Conservation (phyloP, 2,329 filamentous ascomycete genomes). For the Emmonsiellopsis sp. region DNA sequence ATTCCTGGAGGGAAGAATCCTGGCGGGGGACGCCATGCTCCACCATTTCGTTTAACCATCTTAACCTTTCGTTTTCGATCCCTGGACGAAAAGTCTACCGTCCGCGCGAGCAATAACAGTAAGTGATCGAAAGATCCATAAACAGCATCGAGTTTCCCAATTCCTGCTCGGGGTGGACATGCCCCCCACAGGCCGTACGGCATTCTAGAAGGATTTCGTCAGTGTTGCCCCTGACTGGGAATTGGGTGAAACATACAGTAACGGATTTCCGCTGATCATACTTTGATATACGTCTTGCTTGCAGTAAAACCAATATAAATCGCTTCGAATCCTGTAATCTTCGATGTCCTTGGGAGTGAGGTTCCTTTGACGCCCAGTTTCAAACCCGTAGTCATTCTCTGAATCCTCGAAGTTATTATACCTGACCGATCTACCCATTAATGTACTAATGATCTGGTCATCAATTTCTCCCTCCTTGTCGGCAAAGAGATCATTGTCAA, state of each 20-base stretch:
- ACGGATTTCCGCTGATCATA: constrained; percentile 71
- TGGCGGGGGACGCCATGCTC: constrained; percentile 45
- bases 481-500: constrained; percentile 33
- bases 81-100: constrained; percentile 66
- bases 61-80: constrained; percentile 72
- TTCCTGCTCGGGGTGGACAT: constrained; percentile 72
- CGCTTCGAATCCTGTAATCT: constrained; percentile 69
- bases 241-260: constrained; percentile 57
- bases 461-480: constrained; percentile 42
- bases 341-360: constrained; percentile 56
- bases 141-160: constrained; percentile 67
- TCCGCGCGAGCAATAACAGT: constrained; percentile 67
- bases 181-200: constrained; percentile 74
- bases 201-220: constrained; percentile 46
- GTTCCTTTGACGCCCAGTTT: constrained; percentile 19
- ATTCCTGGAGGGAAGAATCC: constrained; percentile 33
- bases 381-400: constrained; percentile 18
- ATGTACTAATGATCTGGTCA: constrained; percentile 46
- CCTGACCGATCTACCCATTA: constrained; percentile 48
- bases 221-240: constrained; percentile 11
- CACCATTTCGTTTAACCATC: constrained; percentile 50
- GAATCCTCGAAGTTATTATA: constrained; percentile 51
- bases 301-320: constrained; percentile 91
- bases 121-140: constrained; percentile 87
- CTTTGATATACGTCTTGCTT: constrained; percentile 93